Percentiles rank a stretch among this genome's conserved stretches.
These are phyloP conservation scores for Amanita rubescens DNA, from an alignment of 768 basidiomycete genomes.

Conservation along the genomic window DNA sequence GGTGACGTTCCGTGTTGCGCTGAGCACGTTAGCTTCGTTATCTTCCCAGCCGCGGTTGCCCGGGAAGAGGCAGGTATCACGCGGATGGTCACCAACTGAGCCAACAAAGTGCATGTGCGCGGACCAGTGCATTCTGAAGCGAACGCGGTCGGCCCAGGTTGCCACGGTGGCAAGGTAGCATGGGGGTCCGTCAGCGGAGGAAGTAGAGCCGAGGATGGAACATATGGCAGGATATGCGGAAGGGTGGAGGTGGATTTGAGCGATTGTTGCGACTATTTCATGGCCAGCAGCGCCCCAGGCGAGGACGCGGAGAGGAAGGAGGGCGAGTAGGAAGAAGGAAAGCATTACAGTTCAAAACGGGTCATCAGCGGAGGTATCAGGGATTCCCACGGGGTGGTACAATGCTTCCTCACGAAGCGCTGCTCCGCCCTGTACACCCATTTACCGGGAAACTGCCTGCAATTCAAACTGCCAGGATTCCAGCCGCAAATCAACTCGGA, in stretches of 20 bases:
- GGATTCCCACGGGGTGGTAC: too few species aligned
- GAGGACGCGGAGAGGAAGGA: slow-evolving; percentile 9
- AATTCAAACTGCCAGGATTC: slow-evolving; percentile 1
- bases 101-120: slow-evolving; percentile 70
- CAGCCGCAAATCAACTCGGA: neutral
- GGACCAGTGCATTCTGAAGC: slow-evolving; percentile 63
- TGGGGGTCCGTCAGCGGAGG: slow-evolving; percentile 27
- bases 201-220: slow-evolving; percentile 53
- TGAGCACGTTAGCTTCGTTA: slow-evolving; percentile 57
- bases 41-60: slow-evolving; percentile 72
- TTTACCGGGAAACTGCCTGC: slow-evolving; percentile 9
- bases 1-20: slow-evolving; percentile 73
- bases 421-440: slow-evolving; percentile 8
- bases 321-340: neutral
- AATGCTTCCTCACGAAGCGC: slow-evolving; percentile 7
- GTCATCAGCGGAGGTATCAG: neutral
- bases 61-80: slow-evolving; percentile 68
- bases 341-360: neutral
- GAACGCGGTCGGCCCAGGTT: slow-evolving; percentile 79
- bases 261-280: slow-evolving; percentile 90
- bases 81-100: slow-evolving; percentile 70
- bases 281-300: slow-evolving; percentile 61
- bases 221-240: slow-evolving; percentile 59
- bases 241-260: slow-evolving; percentile 85
- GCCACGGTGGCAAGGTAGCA: slow-evolving; percentile 84